These are phyloP conservation scores for Scedosporium dehoogii DNA, from an alignment of 2,329 filamentous ascomycete genomes.

Conservation along the genomic window DNA sequence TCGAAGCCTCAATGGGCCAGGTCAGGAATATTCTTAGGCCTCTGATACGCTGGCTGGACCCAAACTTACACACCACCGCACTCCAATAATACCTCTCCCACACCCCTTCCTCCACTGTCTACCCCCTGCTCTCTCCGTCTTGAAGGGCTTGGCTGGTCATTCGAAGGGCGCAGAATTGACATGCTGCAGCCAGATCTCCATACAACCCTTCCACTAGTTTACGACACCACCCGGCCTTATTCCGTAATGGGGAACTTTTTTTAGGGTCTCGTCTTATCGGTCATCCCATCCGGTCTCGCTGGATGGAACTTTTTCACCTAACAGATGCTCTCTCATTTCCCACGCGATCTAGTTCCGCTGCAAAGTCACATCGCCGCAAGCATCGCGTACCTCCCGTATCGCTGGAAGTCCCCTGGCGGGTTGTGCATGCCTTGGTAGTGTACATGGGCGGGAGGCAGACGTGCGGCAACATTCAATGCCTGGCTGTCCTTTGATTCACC, in stretches of 20 bases:
- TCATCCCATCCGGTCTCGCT: slow-evolving; percentile 9
- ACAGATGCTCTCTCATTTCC: background rate
- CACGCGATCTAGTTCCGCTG: background rate
- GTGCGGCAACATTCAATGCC: no score
- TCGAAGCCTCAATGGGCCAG: background rate
- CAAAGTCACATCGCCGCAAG: background rate
- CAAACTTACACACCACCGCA: background rate
- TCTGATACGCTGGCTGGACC: background rate
- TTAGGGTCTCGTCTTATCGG: slow-evolving; percentile 10
- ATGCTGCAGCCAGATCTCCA: slow-evolving; percentile 12
- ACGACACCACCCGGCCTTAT: background rate
- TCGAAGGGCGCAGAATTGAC: slow-evolving; percentile 28
- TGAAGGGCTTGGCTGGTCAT: slow-evolving; percentile 17
- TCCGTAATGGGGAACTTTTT: slow-evolving; percentile 4
- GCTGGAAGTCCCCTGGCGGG: background rate
- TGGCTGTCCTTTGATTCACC: background rate
- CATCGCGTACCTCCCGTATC: background rate
- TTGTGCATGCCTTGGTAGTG: background rate
- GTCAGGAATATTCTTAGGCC: background rate
- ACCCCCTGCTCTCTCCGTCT: background rate
- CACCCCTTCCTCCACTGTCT: background rate
- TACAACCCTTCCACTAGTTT: background rate
- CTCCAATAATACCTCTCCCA: background rate
- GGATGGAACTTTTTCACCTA: background rate
- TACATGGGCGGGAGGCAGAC: no score